Base-by-base conservation (phyloP, 345 rosid species). In the Boechera retrofracta region DNA sequence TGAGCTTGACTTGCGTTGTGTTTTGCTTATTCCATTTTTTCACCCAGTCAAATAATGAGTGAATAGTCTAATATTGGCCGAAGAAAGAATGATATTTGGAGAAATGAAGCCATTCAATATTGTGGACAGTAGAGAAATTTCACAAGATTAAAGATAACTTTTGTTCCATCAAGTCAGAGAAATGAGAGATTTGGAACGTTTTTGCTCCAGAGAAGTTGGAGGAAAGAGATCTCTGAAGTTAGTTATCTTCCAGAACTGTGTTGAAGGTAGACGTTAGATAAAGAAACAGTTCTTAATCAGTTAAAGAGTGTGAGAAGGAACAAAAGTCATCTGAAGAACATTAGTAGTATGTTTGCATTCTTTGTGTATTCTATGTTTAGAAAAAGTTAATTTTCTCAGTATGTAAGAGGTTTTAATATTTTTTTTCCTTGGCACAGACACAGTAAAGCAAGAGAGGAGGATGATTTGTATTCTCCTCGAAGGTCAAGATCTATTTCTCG, bases 1-100 rank as follows among this genome's bases (percentile, higher is more conserved):
- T 83, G 83, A 90, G 89, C 78, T 89, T 86, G 83, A 79, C 80
- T 69, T 49, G 7, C 85, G 67, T 82, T 82, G 81, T 53, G 58
- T 89, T 88, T 84, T 87, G 87, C 82, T 73, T 84, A 86, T 89
- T 77, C 81, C 54, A 84, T 87, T 86, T 91, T 88, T 87, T 87
- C 21, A 2, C 24, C 6, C 61, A 35, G 62, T 72, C 38, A 90
- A 88, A 82, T 86, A 82, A 81, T 77, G 89, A 82, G 84, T 72
- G 69, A 69, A 86, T 87, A 82, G 80, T 89, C 88, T 70, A 85
- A 82, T 87, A 84, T 78, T 83, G 87, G 89, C 80, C 87, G 86
- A 92, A 86, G 89, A 92, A 89, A 85, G 86, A 81, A 83, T 78
- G 87, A 78, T 82, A 87, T 57, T 74, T 90, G 86, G 85, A 80